Evolutionary conservation across 1,284 basidiomycete genomes (phyloP).

Genomic region (Tilletia indica): DNA sequence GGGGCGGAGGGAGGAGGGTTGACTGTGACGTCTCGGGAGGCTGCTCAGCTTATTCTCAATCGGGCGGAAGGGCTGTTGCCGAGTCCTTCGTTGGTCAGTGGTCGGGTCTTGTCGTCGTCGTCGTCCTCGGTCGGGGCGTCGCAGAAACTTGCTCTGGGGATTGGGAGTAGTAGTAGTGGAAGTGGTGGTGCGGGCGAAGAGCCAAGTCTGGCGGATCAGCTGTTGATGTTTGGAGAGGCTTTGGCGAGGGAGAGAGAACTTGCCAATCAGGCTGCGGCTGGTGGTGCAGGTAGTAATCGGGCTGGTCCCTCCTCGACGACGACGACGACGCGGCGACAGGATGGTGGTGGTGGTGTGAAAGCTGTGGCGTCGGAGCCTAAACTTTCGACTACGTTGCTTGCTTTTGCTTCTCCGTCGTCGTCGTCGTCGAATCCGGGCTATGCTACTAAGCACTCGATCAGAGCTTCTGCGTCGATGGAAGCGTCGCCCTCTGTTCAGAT

Average conservation of each 20-base stretch:
- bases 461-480: not conserved
- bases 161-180: too few relatives aligned
- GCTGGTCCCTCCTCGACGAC: not conserved
- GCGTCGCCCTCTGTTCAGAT: constrained; percentile 6
- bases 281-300: too few relatives aligned
- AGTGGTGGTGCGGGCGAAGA: not conserved
- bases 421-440: too few relatives aligned
- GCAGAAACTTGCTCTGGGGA: not conserved
- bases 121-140: too few relatives aligned
- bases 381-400: not conserved
- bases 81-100: not conserved
- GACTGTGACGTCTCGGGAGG: not conserved
- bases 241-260: not conserved
- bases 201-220: not conserved
- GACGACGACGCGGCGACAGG: not conserved
- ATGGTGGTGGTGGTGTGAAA: not conserved
- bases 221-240: not conserved
- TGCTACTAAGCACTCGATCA: not conserved
- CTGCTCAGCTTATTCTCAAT: constrained; percentile 2
- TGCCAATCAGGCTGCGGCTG: not conserved
- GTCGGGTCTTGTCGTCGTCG: too few relatives aligned
- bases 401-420: too few relatives aligned
- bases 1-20: too few relatives aligned
- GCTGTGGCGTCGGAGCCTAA: not conserved
- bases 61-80: not conserved